Base-by-base conservation (phyloP, 2,329 filamentous ascomycete genomes). In the Talaromyces pinophilus region DNA sequence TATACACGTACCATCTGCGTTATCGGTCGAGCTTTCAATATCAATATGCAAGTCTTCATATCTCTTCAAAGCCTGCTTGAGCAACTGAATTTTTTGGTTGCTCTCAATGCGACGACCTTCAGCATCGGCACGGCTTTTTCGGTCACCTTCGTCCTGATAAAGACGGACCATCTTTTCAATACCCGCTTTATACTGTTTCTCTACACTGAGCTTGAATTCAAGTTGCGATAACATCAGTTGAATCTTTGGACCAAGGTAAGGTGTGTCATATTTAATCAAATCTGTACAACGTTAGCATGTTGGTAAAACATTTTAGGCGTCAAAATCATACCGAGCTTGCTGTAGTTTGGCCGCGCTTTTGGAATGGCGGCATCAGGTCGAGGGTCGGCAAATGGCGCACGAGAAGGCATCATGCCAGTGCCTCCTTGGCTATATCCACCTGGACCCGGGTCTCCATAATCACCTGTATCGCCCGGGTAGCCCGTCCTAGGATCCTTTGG, bases 121-220 rank as follows among this genome's bases (percentile, higher is more conserved):
- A 50, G 95, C 95, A 79, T 99, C 95, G 66, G 91, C 89, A 77
- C 91, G 92, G 82, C 94, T 98, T 84, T 97, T 97, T 72, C 93
- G 89, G 77, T 99, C 95, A 35, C 95, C 94, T 78, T 98, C 95
- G 86, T 98, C 95, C 76, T 95, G 90, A 77, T 99, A 99, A 42
- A 99, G 84, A 77, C 95, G 92, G 57, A 97, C 92, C 95, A 99
- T 98, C 83, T 99, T 99, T 80, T 99, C 95, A 72, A 99, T 95
- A 69, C 95, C 95, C 75, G 96, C 96, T 71, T 98, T 93, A 80
- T 99, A 99, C 81, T 99, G 95, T 77, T 97, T 96, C 79, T 99
- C 95, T 33, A 99, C 95, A 71, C 95, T 97, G 68, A 99, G 86
- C 82, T 99, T 99, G 84, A 99, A 99, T 80, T 98, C 93, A 70